Percentiles rank a stretch among this genome's conserved stretches.
Conservation (phyloP, 2,329 filamentous ascomycete genomes). For the Verticillium nonalfalfae region DNA sequence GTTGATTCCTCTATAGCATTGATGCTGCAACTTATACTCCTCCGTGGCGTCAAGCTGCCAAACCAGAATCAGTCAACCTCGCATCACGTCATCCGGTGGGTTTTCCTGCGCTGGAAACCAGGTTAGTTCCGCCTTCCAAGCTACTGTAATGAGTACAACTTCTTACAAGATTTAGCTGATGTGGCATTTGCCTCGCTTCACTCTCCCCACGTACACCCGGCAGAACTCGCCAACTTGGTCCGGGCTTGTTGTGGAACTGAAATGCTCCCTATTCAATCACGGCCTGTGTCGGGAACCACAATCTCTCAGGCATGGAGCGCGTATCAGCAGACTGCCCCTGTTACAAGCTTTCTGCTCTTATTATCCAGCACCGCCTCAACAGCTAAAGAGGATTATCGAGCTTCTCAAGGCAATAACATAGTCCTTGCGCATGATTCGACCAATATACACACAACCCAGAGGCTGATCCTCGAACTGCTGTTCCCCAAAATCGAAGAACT, state of each 20-base stretch:
- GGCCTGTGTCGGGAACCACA: conserved; percentile 36
- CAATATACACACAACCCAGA: conserved; percentile 37
- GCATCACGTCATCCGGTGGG: conserved; percentile 72
- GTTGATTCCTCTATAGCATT: conserved; percentile 74
- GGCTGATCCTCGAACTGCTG: conserved; percentile 46
- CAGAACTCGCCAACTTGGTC: conserved; percentile 64
- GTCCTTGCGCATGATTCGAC: conserved; percentile 24
- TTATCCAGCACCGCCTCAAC: conserved; percentile 26
- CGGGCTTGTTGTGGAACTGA: conserved; percentile 57
- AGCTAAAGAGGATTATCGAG: background rate
- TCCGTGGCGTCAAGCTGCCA: conserved; percentile 61
- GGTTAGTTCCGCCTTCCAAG: background rate
- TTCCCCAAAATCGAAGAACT: conserved; percentile 46
- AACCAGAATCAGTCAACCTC: conserved; percentile 61
- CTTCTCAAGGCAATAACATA: conserved; percentile 4
- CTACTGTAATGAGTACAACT: too few relatives aligned
- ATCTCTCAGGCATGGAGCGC: conserved; percentile 42
- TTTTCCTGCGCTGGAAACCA: conserved; percentile 76
- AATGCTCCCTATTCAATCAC: conserved; percentile 20
- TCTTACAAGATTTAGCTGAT: conserved; percentile 39
- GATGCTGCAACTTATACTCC: conserved; percentile 62
- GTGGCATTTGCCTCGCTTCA: conserved; percentile 58
- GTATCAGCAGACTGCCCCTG: conserved; percentile 32
- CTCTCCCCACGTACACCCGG: conserved; percentile 55
- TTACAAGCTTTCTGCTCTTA: conserved; percentile 50